Evolutionary conservation across 495 filamentous ascomycete genomes (phyloP).

Genomic region (Tetracladium setigerum): DNA sequence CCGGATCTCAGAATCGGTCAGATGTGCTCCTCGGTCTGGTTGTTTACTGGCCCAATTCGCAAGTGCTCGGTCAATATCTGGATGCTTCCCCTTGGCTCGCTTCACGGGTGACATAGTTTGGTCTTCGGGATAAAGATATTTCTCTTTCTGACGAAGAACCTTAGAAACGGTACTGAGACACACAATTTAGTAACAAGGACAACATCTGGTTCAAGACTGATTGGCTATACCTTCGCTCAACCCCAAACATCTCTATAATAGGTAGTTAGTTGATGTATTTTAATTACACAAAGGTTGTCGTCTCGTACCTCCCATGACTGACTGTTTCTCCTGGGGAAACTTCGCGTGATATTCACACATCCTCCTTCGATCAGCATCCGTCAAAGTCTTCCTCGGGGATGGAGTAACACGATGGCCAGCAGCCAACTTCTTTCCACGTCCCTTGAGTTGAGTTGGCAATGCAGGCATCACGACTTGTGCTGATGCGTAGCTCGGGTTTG

Average conservation of each 20-base stretch:
- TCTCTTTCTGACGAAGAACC: conserved; percentile 91
- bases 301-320: conserved; percentile 83
- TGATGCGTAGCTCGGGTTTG: conserved; percentile 47
- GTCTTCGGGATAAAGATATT: conserved; percentile 87
- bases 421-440: conserved; percentile 29
- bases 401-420: conserved; percentile 34
- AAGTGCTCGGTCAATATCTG: conserved; percentile 92
- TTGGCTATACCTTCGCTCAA: conserved; percentile 83
- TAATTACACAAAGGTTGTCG: conserved; percentile 3
- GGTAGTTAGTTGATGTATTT: conserved; percentile 11
- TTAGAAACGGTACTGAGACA: conserved; percentile 88
- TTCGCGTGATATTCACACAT: conserved; percentile 98
- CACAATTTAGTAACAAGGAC: conserved; percentile 11
- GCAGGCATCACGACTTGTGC: conserved; percentile 50
- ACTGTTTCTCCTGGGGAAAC: conserved; percentile 91
- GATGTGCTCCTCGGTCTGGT: conserved; percentile 62
- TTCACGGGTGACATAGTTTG: conserved; percentile 84
- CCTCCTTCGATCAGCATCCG: conserved; percentile 79
- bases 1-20: conserved; percentile 78
- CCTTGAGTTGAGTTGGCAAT: conserved; percentile 40
- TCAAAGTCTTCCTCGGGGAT: conserved; percentile 70
- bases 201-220: background rate
- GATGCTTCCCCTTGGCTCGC: conserved; percentile 81
- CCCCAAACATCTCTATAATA: conserved; percentile 75
- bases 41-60: conserved; percentile 81